These are phyloP conservation scores for Meyerozyma sp. DNA, from an alignment of 1,139 yeast genomes.

Conservation along the genomic window DNA sequence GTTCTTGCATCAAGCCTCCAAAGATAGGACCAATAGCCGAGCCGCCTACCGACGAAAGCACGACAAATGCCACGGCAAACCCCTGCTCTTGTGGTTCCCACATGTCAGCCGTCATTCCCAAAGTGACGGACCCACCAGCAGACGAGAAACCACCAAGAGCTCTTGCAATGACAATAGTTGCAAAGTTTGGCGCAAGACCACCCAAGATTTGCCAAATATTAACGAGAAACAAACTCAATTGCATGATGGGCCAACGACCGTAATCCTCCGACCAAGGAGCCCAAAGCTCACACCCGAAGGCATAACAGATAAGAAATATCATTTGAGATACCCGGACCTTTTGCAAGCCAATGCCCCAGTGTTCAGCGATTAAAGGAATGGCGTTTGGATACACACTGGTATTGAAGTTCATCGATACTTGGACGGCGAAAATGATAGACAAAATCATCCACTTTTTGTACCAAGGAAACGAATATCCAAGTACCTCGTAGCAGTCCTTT, in stretches of 20 bases:
- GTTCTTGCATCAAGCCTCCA: conserved; percentile 27
- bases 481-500: conserved; percentile 25
- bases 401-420: conserved; percentile 35
- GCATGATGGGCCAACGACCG: conserved; percentile 34
- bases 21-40: conserved; percentile 32
- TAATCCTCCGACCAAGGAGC: conserved; percentile 38
- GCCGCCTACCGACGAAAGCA: conserved; percentile 34
- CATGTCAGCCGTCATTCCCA: conserved; percentile 36
- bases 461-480: conserved; percentile 24
- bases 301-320: conserved; percentile 31
- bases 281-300: conserved; percentile 36
- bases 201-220: conserved; percentile 32
- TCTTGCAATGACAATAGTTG: conserved; percentile 22
- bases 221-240: conserved; percentile 25
- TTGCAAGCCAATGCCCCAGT: conserved; percentile 22
- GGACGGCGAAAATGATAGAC: conserved; percentile 28
- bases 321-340: conserved; percentile 28
- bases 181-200: conserved; percentile 30
- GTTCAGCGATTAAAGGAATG: conserved; percentile 18
- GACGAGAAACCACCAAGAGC: conserved; percentile 18
- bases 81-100: conserved; percentile 34
- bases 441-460: conserved; percentile 28
- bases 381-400: conserved; percentile 29
- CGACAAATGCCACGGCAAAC: conserved; percentile 31
- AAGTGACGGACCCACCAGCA: conserved; percentile 37